phyloP scores from a whole-genome alignment of 179 eudicot genomes.

The Spergularia azorica region DNA sequence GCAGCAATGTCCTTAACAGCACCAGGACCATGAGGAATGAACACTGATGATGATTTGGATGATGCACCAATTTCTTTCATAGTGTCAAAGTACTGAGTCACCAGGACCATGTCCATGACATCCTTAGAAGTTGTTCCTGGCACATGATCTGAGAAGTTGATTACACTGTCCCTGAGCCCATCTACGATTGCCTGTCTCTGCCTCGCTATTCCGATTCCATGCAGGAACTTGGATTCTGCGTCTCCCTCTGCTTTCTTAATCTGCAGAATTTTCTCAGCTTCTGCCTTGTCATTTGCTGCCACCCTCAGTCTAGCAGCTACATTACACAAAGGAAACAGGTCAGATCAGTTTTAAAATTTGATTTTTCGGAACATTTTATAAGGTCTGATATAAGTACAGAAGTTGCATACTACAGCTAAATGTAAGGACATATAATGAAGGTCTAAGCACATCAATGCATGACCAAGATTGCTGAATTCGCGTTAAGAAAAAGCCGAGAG shows the following conservation, averaged over 20 bases:
- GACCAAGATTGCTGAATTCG: neutral
- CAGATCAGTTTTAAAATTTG: neutral
- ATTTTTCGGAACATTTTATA: too few species aligned
- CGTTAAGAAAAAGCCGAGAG: neutral
- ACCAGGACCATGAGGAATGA: conserved; percentile 50
- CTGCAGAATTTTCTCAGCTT: conserved; percentile 44
- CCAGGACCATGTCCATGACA: conserved; percentile 49
- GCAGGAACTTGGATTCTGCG: conserved; percentile 44
- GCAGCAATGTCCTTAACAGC: conserved; percentile 42
- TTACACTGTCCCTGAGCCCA: conserved; percentile 46
- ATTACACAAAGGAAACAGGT: neutral
- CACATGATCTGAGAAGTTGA: conserved; percentile 42
- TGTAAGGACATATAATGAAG: neutral
- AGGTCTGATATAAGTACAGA: neutral
- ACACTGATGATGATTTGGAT: conserved; percentile 39
- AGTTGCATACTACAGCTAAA: neutral
- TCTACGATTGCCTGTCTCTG: conserved; percentile 51
- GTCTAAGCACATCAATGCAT: neutral
- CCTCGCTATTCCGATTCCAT: conserved; percentile 45
- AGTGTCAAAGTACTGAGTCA: conserved; percentile 47
- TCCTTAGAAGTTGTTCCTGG: conserved; percentile 50
- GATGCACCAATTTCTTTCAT: conserved; percentile 47
- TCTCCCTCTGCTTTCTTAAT: conserved; percentile 49
- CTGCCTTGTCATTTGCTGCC: conserved; percentile 47
- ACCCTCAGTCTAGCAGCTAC: conserved; percentile 44